Base-by-base conservation (phyloP, 148 eudicot genomes). In the Suaeda aralocaspica region DNA sequence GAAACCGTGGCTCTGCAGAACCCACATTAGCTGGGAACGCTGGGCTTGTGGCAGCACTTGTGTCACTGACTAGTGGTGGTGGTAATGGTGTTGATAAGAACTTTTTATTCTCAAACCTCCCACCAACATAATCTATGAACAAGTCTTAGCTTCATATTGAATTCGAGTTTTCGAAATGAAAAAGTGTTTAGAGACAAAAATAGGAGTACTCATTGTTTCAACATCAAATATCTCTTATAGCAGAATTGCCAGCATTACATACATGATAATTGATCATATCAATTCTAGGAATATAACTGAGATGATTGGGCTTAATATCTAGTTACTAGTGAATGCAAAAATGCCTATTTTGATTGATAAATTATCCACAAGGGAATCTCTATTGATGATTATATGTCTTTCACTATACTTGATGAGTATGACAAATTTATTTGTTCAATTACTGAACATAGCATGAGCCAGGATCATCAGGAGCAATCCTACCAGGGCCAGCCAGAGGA, bases 11-110 rank as follows among this genome's bases (percentile, higher is more conserved):
- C 71, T n/a, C n/a, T n/a, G 85, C 87, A 0, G 90, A 90, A 78
- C 96, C 96, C 9, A 90, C 96, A 21, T 4, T 87, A 72, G 90
- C 96, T 2, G 96, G 96, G 49, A 90, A 90, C 63, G 92, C 92
- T 0, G 96, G 92, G 18, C 77, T 91, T 25, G 94, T 88, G 18
- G 97, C 92, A 6, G 94, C 94, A 13, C 85, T 91, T 2, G 81
- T 88, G 29, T 82, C 97, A 2, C 78, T 91, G 59, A 85, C 96
- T 0, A 22, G 60, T 29, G 77, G 79, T 14, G 81, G 81, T 0
- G 86, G 84, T 24, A 12, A 68, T 22, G 91, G 88, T 26, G 78
- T 91, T 30, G 82, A 85, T 49, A 81, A 81, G 72, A 87, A 91
- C 64, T 59, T 78, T 12, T 88, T 91, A 22, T 91, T 91, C 66